Base-by-base conservation (phyloP, 106 monocot species). In the Xerophyta viscosa region DNA sequence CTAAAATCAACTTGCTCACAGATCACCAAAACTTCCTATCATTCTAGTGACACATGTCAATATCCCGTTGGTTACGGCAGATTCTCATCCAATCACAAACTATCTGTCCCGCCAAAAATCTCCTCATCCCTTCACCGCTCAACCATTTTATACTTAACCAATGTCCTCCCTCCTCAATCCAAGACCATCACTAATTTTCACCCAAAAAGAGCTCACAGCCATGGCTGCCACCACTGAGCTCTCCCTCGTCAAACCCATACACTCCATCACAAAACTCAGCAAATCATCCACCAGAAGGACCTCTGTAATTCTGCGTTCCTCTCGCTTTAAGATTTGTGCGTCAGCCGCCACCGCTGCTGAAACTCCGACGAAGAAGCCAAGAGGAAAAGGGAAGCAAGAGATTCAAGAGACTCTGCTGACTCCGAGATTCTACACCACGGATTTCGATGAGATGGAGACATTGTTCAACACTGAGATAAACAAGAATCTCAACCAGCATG, bases 361-460 rank as follows among this genome's bases (percentile, higher is more conserved):
- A 54, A 46, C 42, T 0, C 26, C 37, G 31, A 27, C 12, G 17
- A 20, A 46, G 21, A 64, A 56, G 61, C 37, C 58, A 45, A 78
- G 62, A 69, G 75, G 72, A 63, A 8, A 44, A 0, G 52, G 31
- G 18, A 82, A 79, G 56, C 69, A 44, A 22, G 66, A 60, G 31
- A 89, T 98, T 14, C 76, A 82, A 24, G 96, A 98, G 74, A 60
- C 85, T 17, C 85, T 98, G 14, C 67, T 89, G 29, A 69, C 96
- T 28, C 96, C 96, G 28, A 62, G 89, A 64, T 89, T 89, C 68
- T 89, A 98, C 82, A 89, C 96, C 6, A 98, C 89, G 8, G 89
- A 89, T 62, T 98, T 89, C 71, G 88, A 88, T 23, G 93, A 93
- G 74, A 88, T 88, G 93, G 93, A 94, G 83, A 19, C 29, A 72